phyloP scores from a whole-genome alignment of 345 rosid genomes.

The Lepidium didymum region DNA sequence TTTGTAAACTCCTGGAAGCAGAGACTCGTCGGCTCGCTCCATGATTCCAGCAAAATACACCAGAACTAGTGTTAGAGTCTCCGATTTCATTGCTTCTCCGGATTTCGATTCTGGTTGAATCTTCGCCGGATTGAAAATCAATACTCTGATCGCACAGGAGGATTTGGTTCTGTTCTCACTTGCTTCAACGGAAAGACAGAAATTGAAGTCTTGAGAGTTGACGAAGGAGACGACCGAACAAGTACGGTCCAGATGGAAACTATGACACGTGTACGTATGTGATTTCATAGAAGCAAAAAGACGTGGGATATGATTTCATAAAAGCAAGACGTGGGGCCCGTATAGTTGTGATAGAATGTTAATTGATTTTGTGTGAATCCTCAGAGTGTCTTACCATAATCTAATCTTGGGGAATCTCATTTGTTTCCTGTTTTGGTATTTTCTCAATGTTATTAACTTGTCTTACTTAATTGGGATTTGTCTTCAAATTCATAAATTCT shows the following conservation, averaged over 20 bases:
- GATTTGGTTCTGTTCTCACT: background rate
- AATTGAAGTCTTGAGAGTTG: slow-evolving; percentile 3
- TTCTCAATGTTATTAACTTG: background rate
- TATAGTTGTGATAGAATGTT: background rate
- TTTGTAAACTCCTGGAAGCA: slow-evolving; percentile 64
- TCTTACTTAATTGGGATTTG: background rate
- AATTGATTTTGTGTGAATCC: slow-evolving; percentile 1
- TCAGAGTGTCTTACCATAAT: background rate
- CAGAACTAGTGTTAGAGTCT: slow-evolving; percentile 40
- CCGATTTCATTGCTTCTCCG: slow-evolving; percentile 35
- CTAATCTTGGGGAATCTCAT: background rate
- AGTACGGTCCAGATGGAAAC: background rate
- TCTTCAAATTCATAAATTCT: background rate
- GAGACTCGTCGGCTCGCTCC: slow-evolving; percentile 62
- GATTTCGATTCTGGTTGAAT: background rate
- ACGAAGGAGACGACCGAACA: background rate
- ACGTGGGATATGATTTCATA: slow-evolving; percentile 1
- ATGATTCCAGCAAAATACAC: slow-evolving; percentile 64
- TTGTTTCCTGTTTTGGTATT: background rate
- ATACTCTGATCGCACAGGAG: background rate
- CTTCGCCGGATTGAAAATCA: slow-evolving; percentile 1
- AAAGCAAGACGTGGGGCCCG: background rate
- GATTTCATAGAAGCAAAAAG: background rate
- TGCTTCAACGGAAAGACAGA: slow-evolving; percentile 2
- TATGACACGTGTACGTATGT: slow-evolving; percentile 14